A percentile compares a stretch with the other conserved stretches of the same genome.
Evolutionary conservation across 164 flowering plant species (phyloP).

Genomic region (Annona cherimola): DNA sequence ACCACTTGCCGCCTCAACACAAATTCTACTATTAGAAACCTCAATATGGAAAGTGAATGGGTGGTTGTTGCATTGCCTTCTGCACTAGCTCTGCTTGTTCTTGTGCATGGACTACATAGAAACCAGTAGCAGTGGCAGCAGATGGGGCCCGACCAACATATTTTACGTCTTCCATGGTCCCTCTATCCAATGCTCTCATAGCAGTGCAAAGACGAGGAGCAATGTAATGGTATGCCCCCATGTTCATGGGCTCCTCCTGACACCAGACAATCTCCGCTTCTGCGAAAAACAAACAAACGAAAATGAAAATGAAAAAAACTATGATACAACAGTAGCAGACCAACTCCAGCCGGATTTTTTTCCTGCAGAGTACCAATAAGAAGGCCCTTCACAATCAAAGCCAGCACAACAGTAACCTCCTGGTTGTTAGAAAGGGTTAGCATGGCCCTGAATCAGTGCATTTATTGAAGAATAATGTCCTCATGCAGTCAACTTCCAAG

Average conservation of each 20-base stretch:
- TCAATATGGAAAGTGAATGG: slow-evolving; percentile 30
- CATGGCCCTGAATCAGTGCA: too few species aligned
- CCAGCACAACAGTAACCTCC: too few species aligned
- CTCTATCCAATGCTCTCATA: slow-evolving; percentile 70
- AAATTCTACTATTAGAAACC: neutral
- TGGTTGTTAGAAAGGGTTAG: too few species aligned
- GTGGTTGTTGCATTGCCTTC: slow-evolving; percentile 69
- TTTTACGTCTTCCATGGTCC: slow-evolving; percentile 60
- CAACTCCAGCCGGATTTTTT: too few species aligned
- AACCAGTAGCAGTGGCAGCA: slow-evolving; percentile 93
- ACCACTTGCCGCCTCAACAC: neutral
- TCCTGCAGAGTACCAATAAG: too few species aligned
- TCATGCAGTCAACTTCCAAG: too few species aligned
- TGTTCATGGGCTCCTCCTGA: slow-evolving; percentile 98
- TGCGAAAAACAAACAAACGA: slow-evolving; percentile 14
- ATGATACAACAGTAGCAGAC: too few species aligned
- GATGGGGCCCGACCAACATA: slow-evolving; percentile 45
- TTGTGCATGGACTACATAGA: slow-evolving; percentile 50
- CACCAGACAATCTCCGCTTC: slow-evolving; percentile 98
- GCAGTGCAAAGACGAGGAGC: slow-evolving; percentile 77
- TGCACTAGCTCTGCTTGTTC: slow-evolving; percentile 74
- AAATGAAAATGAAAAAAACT: neutral
- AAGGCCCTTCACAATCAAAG: too few species aligned
- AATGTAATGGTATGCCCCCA: slow-evolving; percentile 82
- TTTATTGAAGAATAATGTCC: too few species aligned